A percentile compares a stretch with the other conserved stretches of the same genome.
These are phyloP conservation scores for Blumeria graminis DNA, from an alignment of 2,329 filamentous ascomycete genomes.

Conservation along the genomic window DNA sequence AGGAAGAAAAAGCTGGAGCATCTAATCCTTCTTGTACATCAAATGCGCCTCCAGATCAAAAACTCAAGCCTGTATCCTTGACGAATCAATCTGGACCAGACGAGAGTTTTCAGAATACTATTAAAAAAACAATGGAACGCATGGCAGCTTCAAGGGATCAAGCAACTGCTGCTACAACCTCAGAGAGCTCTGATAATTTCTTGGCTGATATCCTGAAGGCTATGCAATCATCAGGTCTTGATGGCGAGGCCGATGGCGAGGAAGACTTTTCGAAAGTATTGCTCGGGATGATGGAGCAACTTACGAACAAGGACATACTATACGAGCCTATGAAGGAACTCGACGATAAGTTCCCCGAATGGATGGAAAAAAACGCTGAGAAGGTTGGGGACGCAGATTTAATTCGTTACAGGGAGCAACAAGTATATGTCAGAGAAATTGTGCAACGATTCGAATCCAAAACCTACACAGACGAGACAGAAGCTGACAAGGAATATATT, in stretches of 20 bases:
- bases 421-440: constrained; percentile 59
- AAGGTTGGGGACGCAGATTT: constrained; percentile 46
- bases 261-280: constrained; percentile 89
- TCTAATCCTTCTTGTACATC: constrained; percentile 6
- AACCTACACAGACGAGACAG: constrained; percentile 60
- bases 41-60: constrained; percentile 1
- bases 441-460: constrained; percentile 67
- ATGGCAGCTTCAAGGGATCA: constrained; percentile 79
- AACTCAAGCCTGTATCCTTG: not conserved
- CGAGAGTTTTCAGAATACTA: constrained; percentile 72
- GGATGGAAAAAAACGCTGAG: constrained; percentile 56
- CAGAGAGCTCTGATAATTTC: constrained; percentile 49
- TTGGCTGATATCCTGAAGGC: constrained; percentile 83
- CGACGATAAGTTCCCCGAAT: constrained; percentile 71
- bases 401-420: constrained; percentile 60
- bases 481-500: constrained; percentile 68
- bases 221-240: constrained; percentile 41
- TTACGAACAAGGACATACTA: constrained; percentile 93
- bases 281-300: constrained; percentile 94
- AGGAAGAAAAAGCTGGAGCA: constrained; percentile 10
- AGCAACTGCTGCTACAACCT: constrained; percentile 53
- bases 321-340: constrained; percentile 99
- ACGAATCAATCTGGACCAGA: constrained; percentile 18
- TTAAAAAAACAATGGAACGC: constrained; percentile 80
- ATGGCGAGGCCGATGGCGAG: constrained; percentile 33